Percentiles rank a stretch among this genome's conserved stretches.
These are phyloP conservation scores for Tubosaeta sp. DNA, from an alignment of 768 basidiomycete genomes.

Conservation along the genomic window DNA sequence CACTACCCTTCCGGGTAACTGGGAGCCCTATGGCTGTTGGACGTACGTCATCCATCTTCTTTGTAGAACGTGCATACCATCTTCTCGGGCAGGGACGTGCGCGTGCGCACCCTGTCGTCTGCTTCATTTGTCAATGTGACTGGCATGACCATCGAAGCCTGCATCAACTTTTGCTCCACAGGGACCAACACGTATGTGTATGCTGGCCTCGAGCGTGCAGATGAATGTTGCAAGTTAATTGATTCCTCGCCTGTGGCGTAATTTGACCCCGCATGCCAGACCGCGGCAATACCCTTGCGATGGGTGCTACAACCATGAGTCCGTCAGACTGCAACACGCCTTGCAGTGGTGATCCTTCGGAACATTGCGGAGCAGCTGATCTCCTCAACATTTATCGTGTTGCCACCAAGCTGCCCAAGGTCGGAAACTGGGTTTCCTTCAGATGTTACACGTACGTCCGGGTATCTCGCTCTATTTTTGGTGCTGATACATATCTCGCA, in stretches of 20 bases:
- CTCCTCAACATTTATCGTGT: conserved; percentile 63
- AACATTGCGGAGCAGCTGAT: conserved; percentile 58
- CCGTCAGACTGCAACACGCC: conserved; percentile 54
- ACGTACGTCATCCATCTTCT: conserved; percentile 36
- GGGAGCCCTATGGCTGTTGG: conserved; percentile 59
- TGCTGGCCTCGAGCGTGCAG: conserved; percentile 70
- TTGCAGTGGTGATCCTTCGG: conserved; percentile 54
- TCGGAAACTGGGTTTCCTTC: background rate
- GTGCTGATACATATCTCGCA: background rate
- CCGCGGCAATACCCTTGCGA: conserved; percentile 54
- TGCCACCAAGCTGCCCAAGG: conserved; percentile 51
- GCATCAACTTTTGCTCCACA: conserved; percentile 41
- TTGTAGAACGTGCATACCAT: too few relatives aligned
- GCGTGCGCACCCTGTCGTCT: conserved; percentile 52
- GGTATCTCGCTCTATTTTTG: background rate
- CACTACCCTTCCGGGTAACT: conserved; percentile 43
- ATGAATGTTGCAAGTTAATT: conserved; percentile 53
- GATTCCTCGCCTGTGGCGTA: background rate
- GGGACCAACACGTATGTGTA: conserved; percentile 43
- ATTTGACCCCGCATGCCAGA: conserved; percentile 51
- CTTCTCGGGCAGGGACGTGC: conserved; percentile 42
- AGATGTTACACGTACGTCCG: background rate
- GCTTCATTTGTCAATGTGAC: conserved; percentile 40
- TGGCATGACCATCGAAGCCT: conserved; percentile 59
- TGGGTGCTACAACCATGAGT: conserved; percentile 44